Evolutionary conservation across 306 rosid genomes (phyloP).

Genomic region (Gillenia trifoliata): DNA sequence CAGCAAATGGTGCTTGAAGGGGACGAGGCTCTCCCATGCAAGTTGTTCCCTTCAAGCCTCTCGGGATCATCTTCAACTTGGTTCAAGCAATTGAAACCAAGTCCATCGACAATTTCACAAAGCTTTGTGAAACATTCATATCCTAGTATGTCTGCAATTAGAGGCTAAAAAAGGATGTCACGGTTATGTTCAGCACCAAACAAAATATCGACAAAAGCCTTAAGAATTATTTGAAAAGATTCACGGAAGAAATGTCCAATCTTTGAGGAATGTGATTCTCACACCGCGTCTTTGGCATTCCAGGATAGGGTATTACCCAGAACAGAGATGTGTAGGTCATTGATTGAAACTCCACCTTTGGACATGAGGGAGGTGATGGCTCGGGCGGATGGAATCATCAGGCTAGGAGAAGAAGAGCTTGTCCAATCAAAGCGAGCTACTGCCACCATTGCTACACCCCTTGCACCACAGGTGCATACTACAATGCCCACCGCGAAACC

Average conservation of each 20-base stretch:
- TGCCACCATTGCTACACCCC: rapidly evolving
- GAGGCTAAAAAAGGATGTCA: neutral
- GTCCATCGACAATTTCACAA: neutral
- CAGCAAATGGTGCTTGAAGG: neutral
- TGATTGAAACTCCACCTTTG: neutral
- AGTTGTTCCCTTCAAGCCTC: neutral
- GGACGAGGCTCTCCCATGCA: too few relatives aligned
- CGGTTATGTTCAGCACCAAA: neutral
- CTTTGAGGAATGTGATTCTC: neutral
- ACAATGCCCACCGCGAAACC: too few relatives aligned
- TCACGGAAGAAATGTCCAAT: neutral
- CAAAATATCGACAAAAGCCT: neutral
- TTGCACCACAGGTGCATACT: too few relatives aligned
- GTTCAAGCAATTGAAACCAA: neutral
- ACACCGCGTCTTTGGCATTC: neutral
- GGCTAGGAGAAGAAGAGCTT: neutral
- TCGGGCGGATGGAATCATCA: neutral
- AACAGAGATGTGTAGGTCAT: neutral
- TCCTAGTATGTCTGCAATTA: neutral
- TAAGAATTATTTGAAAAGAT: neutral
- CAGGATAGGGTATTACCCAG: rapidly evolving
- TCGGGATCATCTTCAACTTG: neutral
- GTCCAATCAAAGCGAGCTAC: neutral
- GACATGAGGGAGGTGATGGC: neutral
- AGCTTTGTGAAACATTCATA: neutral